Base-by-base conservation (phyloP, 208 protist species). In the Balamuthia mandrillaris region DNA sequence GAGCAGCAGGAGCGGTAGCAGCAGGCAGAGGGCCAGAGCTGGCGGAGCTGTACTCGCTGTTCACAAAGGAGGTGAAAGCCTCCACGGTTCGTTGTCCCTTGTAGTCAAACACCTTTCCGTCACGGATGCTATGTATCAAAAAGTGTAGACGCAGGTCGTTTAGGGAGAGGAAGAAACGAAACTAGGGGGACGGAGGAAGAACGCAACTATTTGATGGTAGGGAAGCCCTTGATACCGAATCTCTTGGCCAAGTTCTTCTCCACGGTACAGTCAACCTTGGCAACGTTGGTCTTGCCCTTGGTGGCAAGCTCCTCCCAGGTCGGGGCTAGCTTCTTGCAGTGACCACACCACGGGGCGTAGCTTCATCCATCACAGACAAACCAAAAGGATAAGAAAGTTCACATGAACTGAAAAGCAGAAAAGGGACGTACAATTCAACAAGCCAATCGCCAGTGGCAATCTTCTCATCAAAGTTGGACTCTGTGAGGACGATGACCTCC, bases 281-380 rank as follows among this genome's bases (percentile, higher is more conserved):
- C 52, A n/a, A 81, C 72, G 52, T 29, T 7, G 72, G 51, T 7
- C n/a, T 81, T 60, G 27, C 7, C 47, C 72, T 58, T 18, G 16
- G 72, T 60, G 1, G 72, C 72, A 31, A 81, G 72, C 9, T 81
- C 41, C 31, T 81, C 72, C 72, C 72, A 81, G n/a, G 31, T 61
- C 9, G 72, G 72, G 31, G 35, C 42, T 45, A 81, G 31, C 42
- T 81, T 56, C 72, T 81, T 81, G 52, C 72, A 81, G 41, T 81
- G 72, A 3, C 72, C 72, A 27, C 72, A 81, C 72, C 72, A 49
- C 1, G 21, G 4, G 12, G 24, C 33, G 10, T 21, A 70, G 47
- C 41, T 70, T 70, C 41, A 1, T 12, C 41, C 41, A 33, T 63
- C 16, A 29, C 56, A 29, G 56, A 24, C 10, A 63, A 10, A 21